Base-by-base conservation (phyloP, 2,329 filamentous ascomycete species). In the Diaporthe sp. region DNA sequence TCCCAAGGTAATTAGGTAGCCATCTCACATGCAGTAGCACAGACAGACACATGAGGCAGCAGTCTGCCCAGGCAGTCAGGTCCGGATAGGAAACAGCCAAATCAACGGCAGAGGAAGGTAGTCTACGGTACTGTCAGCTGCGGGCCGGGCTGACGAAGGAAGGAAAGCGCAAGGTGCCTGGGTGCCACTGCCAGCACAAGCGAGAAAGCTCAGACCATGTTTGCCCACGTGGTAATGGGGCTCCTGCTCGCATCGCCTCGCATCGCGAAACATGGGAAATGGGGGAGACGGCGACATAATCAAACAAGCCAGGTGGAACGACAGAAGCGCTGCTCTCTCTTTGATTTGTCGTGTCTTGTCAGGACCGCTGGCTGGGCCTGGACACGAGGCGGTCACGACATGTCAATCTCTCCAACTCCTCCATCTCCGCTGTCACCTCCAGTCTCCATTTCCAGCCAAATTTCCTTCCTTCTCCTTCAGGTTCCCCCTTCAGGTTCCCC, bases 341-440 rank as follows among this genome's bases (percentile, higher is more conserved):
- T 51, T 66, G 61, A 66, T 51, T 51, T 51, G 44, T 51, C 30
- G 19, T 66, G 42, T 66, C 61, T 66, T 51, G 61, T 66, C 61
- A 66, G 61, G 61, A 66, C 61, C 61, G 22, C 4, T 50, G 61
- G 27, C 61, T 66, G 61, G 61, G 61, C 61, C 61, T 27, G 5
- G 61, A 66, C 44, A 66, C 61, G 44, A 51, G 61, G 44, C 42
- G 44, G 44, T 66, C 61, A 50, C 61, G 61, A 66, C 61, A 66
- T 37, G 12, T 51, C 61, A 65, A 61, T 39, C 27, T 61, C 56
- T 66, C 61, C 12, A 47, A 47, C 37, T 44, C 13, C 17, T 35
- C 42, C 42, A 32, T 50, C 59, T 50, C 42, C 39, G 39, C 59
- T 22, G 15, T 61, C 35, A 17, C 27, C 15, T 47, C 17, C 42